Base-by-base conservation (phyloP, 2,329 filamentous ascomycete genomes). In the Fusarium hostae region DNA sequence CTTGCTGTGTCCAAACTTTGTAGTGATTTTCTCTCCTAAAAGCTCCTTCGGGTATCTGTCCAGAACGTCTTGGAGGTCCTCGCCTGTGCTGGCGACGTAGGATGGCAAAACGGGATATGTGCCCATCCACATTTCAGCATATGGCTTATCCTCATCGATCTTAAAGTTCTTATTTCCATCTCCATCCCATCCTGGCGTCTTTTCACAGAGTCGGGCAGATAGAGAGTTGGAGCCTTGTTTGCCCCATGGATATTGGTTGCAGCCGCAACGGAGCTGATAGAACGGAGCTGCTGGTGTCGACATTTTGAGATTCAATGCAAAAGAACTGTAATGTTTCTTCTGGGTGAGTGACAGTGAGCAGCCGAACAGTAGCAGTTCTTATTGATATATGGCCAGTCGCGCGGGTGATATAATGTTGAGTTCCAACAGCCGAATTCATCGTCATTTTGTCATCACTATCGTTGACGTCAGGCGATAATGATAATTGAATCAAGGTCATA, bases 51-150 rank as follows among this genome's bases (percentile, higher is more conserved):
- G 84, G 76, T 92, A 84, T 59, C 82, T 82, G 70, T 91, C 86
- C 35, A 94, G 81, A 20, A 92, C 86, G 26, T 91, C 86, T 68
- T 89, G 86, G 3, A 95, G 86, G 32, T 87, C 83, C 77, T 93
- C 87, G 32, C 88, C 89, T 0, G 88, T 91, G 26, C 84, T 82
- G 20, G 92, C 81, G 3, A 92, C 83, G 59, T 88, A 88, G 3
- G 90, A 92, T 0, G 91, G 91, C 30, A 91, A 87, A 41, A 89
- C 88, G 1, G 91, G 91, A 77, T 94, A 94, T 47, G 92, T 93
- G 7, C 91, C 92, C 84, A 94, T 92, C 92, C 92, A 94, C 86
- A 91, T 89, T 86, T 86, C 85, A 1, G 85, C 85, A 76, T 94
- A 94, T 10, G 84, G 80, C 73, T 89, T 85, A 63, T 86, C 83